These are phyloP conservation scores for Vitis hybrid DNA, from an alignment of 177 flowering plant genomes.

Conservation along the genomic window DNA sequence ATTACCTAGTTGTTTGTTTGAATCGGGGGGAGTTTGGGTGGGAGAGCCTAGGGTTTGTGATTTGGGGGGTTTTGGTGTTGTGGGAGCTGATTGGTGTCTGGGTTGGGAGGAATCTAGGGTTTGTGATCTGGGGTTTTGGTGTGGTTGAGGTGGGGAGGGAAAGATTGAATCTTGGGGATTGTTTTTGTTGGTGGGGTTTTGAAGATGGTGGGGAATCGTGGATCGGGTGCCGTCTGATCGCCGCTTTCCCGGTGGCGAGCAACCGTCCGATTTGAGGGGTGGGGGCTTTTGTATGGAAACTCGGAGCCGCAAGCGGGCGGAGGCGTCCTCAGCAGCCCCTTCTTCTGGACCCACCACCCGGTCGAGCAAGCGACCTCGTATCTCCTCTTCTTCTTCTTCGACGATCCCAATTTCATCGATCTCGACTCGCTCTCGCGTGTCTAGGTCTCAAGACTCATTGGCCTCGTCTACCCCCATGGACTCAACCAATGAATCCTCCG, in stretches of 20 bases:
- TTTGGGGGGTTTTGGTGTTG: too few relatives aligned
- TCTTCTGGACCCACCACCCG: slow-evolving; percentile 75
- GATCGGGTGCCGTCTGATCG: slow-evolving; percentile 44
- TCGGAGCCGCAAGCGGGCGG: slow-evolving; percentile 99
- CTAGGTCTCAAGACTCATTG: slow-evolving; percentile 36
- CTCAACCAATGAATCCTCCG: slow-evolving; percentile 55
- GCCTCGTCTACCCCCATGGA: slow-evolving; percentile 43
- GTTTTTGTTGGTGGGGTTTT: not conserved
- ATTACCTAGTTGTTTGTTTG: not conserved
- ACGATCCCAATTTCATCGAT: slow-evolving; percentile 21
- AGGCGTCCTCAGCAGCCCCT: slow-evolving; percentile 97
- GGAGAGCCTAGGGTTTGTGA: too few relatives aligned
- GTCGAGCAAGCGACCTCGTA: slow-evolving; percentile 66
- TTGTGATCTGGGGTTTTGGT: too few relatives aligned
- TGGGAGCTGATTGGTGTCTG: too few relatives aligned
- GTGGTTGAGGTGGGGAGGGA: too few relatives aligned
- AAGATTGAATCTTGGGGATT: too few relatives aligned
- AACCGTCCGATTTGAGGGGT: slow-evolving; percentile 27
- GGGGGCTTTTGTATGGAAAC: slow-evolving; percentile 95
- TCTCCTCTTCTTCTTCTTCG: slow-evolving; percentile 28
- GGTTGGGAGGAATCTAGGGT: too few relatives aligned
- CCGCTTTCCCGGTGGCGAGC: slow-evolving; percentile 34
- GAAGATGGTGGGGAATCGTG: slow-evolving; percentile 26
- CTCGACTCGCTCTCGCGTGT: slow-evolving; percentile 50
- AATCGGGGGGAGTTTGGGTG: not conserved